Conservation (phyloP, 2,329 filamentous ascomycete species). For the Aspergillus persii region DNA sequence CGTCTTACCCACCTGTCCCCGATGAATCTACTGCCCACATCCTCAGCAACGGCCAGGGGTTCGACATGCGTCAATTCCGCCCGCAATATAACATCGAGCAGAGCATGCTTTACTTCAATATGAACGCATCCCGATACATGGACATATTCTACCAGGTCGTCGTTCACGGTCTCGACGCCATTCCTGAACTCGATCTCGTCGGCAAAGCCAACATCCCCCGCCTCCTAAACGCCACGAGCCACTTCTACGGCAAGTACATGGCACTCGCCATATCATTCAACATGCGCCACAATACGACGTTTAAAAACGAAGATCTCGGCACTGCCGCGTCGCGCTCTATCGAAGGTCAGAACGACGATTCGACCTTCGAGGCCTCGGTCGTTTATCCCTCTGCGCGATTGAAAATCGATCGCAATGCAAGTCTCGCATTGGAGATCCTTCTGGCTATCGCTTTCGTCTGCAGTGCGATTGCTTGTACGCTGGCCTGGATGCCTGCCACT, state of each 20-base stretch:
- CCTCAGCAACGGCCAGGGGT: background rate
- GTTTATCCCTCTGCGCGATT: background rate
- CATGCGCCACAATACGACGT: background rate
- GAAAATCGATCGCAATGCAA: background rate
- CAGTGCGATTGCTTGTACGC: background rate
- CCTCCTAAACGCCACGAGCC: background rate
- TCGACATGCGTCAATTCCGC: background rate
- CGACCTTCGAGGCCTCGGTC: background rate
- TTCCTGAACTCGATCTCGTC: background rate
- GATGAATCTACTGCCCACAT: background rate
- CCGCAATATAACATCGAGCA: background rate
- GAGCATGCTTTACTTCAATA: background rate
- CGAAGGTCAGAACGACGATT: background rate
- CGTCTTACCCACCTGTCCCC: background rate
- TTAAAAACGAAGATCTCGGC: background rate
- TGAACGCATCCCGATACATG: background rate
- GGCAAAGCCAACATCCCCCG: background rate
- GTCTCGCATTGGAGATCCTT: background rate
- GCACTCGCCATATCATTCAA: background rate
- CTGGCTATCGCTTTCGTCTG: background rate
- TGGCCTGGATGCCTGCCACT: background rate
- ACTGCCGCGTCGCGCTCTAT: background rate
- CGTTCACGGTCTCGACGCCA: background rate
- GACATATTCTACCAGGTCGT: background rate
- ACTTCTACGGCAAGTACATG: background rate